phyloP scores from a whole-genome alignment of 2,329 filamentous ascomycete species.

The Cladophialophora chaetospira region DNA sequence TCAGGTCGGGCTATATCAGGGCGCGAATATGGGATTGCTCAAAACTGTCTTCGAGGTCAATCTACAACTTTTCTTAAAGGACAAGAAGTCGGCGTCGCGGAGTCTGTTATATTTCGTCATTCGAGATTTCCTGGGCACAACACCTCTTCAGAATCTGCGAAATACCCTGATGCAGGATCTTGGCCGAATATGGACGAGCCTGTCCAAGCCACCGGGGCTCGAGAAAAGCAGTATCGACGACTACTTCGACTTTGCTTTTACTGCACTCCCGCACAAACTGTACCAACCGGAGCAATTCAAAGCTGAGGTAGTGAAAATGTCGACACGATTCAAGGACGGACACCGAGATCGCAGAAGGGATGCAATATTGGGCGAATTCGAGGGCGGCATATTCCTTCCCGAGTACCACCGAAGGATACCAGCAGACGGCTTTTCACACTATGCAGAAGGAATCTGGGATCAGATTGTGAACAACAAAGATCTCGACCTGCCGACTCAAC shows the following conservation, averaged over 20 bases:
- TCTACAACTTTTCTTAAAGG: slow-evolving; percentile 92
- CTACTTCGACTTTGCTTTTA: slow-evolving; percentile 98
- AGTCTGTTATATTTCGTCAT: slow-evolving; percentile 98
- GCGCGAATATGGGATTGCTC: slow-evolving; percentile 95
- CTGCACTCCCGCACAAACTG: slow-evolving; percentile 93
- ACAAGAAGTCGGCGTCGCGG: slow-evolving; percentile 83
- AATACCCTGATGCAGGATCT: slow-evolving; percentile 89
- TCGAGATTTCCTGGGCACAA: slow-evolving; percentile 91
- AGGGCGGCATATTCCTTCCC: slow-evolving; percentile 82
- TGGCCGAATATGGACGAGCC: slow-evolving; percentile 85
- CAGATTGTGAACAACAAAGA: slow-evolving; percentile 99
- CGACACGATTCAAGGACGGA: slow-evolving; percentile 78
- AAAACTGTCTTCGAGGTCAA: slow-evolving; percentile 99
- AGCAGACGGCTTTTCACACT: slow-evolving; percentile 92
- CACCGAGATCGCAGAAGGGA: slow-evolving; percentile 68
- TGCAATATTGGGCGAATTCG: slow-evolving; percentile 64
- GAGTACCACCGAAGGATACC: slow-evolving; percentile 96
- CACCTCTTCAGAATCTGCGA: slow-evolving; percentile 84
- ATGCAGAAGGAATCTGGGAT: slow-evolving; percentile 94
- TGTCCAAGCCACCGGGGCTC: slow-evolving; percentile 86
- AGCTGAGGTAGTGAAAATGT: slow-evolving; percentile 75
- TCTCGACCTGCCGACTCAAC: slow-evolving; percentile 91
- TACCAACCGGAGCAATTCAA: slow-evolving; percentile 91
- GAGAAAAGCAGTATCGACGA: slow-evolving; percentile 90
- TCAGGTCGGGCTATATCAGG: slow-evolving; percentile 96